Conservation (phyloP, 179 eudicot genomes). For the Carnegiea gigantea region DNA sequence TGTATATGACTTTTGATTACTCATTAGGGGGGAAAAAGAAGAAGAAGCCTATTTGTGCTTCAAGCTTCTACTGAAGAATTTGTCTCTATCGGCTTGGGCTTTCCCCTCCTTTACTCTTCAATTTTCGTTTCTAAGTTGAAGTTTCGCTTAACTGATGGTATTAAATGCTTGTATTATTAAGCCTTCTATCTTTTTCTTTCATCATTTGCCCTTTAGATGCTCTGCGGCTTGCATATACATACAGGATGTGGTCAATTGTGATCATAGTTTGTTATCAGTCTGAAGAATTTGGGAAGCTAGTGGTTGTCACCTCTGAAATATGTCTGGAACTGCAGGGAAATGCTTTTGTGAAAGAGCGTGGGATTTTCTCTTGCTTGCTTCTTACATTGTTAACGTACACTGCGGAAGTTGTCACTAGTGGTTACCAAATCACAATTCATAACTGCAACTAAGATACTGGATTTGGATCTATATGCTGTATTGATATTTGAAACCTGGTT, state of each 20-base stretch:
- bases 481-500: background rate
- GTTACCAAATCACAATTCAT: constrained; percentile 10
- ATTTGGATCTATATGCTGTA: background rate
- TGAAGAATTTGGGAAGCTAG: background rate
- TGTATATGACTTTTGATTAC: too few species aligned
- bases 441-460: constrained; percentile 2
- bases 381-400: constrained; percentile 10
- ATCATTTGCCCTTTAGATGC: background rate
- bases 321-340: background rate
- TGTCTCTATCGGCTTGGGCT: background rate
- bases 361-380: constrained; percentile 4
- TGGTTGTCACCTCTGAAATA: background rate
- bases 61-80: background rate
- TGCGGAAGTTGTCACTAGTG: constrained; percentile 10
- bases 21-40: too few species aligned
- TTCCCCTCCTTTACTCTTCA: background rate
- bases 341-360: background rate
- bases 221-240: background rate
- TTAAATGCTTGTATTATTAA: background rate
- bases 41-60: background rate
- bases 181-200: background rate
- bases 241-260: background rate
- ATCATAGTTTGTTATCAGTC: background rate
- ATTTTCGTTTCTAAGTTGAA: background rate
- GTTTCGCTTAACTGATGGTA: background rate